Evolutionary conservation across 106 monocot species (phyloP), one percentile per base, ranked within the genome.

Genomic region (Allium fistulosum): DNA sequence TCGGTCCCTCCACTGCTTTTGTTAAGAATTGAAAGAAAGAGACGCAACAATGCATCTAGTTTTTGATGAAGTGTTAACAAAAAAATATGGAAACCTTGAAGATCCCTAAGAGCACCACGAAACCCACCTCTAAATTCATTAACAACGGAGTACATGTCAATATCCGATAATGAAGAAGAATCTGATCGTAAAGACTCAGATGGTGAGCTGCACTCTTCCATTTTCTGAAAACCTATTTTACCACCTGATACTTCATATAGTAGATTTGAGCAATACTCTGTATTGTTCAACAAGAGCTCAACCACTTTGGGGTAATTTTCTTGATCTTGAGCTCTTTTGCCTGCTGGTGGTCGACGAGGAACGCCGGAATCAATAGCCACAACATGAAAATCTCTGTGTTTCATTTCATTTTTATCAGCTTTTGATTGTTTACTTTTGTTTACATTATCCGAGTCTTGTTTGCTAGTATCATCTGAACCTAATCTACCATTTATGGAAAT

Each of bases 361-460:
- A 94, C 90, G 45, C 84, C 87, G 17, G 94, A 87, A 61, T 94
- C 94, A 68, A 94, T 94, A 28, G 90, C 87, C 59, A 94, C 78
- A 7, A 94, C 78, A 63, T 78, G 51, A 58, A 82, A 89, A 76
- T 78, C 69, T 53, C 9, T 22, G 60, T 11, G 58, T 56, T 58
- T 79, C 12, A 13, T 14, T 48, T 63, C 80, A 50, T 77, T 66
- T 37, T 37, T 37, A 5, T 37, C 37, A 37, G 37, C 4, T 37
- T 37, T 37, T 37, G 37, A 37, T 37, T 37, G 37, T 37, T 37
- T 37, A 5, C 37, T 37, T 4, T 37, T 37, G 57, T 14, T 12
- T 48, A 26, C 56, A 65, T 73, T 46, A 16, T 71, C 59, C 59
- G 13, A 48, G 6, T 15, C 77, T 18, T 28, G n/a, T 58, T 48